Percentiles rank a stretch among this genome's conserved stretches.
Evolutionary conservation across 2,329 filamentous ascomycete genomes (phyloP).

Genomic region (Stagonosporopsis tanaceti): DNA sequence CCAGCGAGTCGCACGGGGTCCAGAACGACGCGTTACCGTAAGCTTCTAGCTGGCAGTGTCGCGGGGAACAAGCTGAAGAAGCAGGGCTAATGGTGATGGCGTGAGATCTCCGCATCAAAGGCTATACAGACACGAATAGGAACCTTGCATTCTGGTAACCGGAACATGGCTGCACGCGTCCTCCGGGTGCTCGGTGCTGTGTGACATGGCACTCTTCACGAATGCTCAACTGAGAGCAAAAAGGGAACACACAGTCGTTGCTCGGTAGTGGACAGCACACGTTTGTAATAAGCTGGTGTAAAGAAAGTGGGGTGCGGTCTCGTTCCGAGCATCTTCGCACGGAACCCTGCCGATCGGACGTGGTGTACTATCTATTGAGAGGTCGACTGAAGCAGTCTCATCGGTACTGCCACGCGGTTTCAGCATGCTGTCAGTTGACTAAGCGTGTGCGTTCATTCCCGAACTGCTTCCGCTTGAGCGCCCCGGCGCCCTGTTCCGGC

Average conservation of each 20-base stretch:
- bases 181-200: constrained; percentile 20
- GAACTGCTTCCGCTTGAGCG: constrained; percentile 10
- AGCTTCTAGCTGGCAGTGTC: constrained; percentile 20
- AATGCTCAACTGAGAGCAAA: not conserved
- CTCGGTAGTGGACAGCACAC: not conserved
- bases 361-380: not conserved
- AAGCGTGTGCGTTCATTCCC: not conserved
- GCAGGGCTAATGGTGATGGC: constrained; percentile 24
- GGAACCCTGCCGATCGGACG: constrained; percentile 2
- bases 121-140: constrained; percentile 24
- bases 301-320: constrained; percentile 10
- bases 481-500: constrained; percentile 5
- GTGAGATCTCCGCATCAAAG: constrained; percentile 37
- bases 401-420: constrained; percentile 1
- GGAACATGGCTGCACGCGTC: constrained; percentile 5
- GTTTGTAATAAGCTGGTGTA: constrained; percentile 18
- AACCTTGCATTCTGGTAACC: constrained; percentile 16
- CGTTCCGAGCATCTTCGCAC: constrained; percentile 4
- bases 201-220: constrained; percentile 17
- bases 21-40: constrained; percentile 19
- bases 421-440: not conserved
- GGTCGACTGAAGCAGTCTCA: not conserved
- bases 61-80: constrained; percentile 28
- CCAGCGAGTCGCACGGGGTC: constrained; percentile 24
- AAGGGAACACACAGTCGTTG: not conserved